phyloP scores from a whole-genome alignment of 1,284 basidiomycete genomes.

The Coniferiporia sulphurascens region DNA sequence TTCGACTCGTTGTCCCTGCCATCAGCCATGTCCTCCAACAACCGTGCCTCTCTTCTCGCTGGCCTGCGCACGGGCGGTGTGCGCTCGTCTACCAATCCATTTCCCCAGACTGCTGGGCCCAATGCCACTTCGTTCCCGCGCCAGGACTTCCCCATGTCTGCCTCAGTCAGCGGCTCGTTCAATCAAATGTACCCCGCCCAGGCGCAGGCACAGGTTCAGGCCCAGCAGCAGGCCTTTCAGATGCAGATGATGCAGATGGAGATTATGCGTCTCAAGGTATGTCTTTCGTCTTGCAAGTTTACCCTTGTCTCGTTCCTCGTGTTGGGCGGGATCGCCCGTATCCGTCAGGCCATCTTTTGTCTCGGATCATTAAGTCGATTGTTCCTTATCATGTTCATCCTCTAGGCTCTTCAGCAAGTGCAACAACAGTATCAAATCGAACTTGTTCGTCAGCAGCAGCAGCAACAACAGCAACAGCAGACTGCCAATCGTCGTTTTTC shows the following conservation, averaged over 20 bases:
- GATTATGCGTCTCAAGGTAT: slow-evolving; percentile 70
- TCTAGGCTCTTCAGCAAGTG: slow-evolving; percentile 34
- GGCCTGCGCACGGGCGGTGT: slow-evolving; percentile 83
- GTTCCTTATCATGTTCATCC: slow-evolving; percentile 29
- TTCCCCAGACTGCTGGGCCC: slow-evolving; percentile 67
- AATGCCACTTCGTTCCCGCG: slow-evolving; percentile 56
- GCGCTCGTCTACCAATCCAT: slow-evolving; percentile 55
- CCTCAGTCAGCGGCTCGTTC: slow-evolving; percentile 61
- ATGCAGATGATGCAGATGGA: slow-evolving; percentile 81
- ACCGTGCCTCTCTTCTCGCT: slow-evolving; percentile 75
- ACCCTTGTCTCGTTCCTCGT: slow-evolving; percentile 9
- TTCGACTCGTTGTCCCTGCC: slow-evolving; percentile 29
- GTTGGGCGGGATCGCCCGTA: neutral
- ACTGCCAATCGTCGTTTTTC: slow-evolving; percentile 15
- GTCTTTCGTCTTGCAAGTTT: slow-evolving; percentile 22
- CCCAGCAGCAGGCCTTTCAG: slow-evolving; percentile 51
- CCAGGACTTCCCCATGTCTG: slow-evolving; percentile 53
- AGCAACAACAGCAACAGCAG: slow-evolving; percentile 28
- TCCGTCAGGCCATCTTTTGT: neutral
- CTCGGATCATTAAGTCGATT: slow-evolving; percentile 12
- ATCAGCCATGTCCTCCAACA: slow-evolving; percentile 48
- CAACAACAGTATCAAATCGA: slow-evolving; percentile 58
- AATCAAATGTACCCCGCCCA: slow-evolving; percentile 48
- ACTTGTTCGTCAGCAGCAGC: slow-evolving; percentile 41
- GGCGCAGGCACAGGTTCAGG: slow-evolving; percentile 40